Evolutionary conservation across 139 green algal genomes (phyloP).

Genomic region (Chlamydomonas schloesseri): DNA sequence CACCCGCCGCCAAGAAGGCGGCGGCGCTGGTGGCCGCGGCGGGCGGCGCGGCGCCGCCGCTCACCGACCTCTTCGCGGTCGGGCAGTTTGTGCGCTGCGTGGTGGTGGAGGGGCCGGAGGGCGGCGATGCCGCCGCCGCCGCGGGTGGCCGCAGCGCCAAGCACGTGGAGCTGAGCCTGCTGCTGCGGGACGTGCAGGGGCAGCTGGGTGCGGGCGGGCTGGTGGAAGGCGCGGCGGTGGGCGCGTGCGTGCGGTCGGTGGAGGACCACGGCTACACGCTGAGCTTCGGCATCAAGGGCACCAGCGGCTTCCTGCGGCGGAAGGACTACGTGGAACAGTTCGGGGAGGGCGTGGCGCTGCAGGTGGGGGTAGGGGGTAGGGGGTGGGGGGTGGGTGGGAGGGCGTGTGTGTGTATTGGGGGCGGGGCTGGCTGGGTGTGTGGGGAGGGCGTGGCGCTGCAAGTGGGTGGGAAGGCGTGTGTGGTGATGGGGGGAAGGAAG

Average conservation of each 20-base stretch:
- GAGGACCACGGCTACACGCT: conserved; percentile 95
- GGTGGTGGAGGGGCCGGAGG: conserved; percentile 47
- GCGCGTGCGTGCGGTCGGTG: conserved; percentile 45
- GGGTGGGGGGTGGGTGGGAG: too few relatives aligned
- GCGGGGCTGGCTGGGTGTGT: too few relatives aligned
- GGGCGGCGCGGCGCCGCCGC: neutral
- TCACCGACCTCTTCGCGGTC: conserved; percentile 68
- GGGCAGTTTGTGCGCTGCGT: conserved; percentile 86
- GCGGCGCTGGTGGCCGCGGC: conserved; percentile 37
- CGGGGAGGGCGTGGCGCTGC: conserved; percentile 40
- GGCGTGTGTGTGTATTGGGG: too few relatives aligned
- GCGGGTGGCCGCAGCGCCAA: conserved; percentile 56
- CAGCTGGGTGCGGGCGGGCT: conserved; percentile 28
- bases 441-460: too few relatives aligned
- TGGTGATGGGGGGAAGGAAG: too few relatives aligned
- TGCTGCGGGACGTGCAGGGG: conserved; percentile 41
- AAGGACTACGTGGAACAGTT: conserved; percentile 50
- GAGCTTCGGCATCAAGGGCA: conserved; percentile 84
- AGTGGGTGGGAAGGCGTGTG: too few relatives aligned
- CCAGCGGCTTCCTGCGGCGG: conserved; percentile 72
- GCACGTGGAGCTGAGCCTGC: conserved; percentile 66
- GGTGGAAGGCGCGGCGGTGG: conserved; percentile 9
- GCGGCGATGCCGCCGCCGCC: neutral
- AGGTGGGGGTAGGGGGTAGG: neutral
- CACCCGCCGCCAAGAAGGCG: conserved; percentile 36